A percentile compares a stretch with the other conserved stretches of the same genome.
These are phyloP conservation scores for Cinchona pubescens DNA, from an alignment of 257 asterid species.

Conservation along the genomic window DNA sequence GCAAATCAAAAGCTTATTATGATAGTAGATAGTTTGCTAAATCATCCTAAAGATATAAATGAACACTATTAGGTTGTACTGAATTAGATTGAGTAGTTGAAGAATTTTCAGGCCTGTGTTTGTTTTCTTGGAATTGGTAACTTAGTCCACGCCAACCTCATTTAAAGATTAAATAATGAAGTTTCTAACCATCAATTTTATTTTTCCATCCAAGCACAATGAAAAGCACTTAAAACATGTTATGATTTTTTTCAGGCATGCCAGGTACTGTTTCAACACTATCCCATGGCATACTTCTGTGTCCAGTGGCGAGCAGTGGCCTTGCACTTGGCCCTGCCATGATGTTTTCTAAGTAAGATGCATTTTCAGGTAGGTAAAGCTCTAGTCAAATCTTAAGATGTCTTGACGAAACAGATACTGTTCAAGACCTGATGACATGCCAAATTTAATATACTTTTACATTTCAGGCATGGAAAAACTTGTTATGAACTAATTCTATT, in stretches of 20 bases:
- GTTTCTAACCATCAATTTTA: slow-evolving; percentile 15
- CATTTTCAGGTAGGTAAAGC: neutral
- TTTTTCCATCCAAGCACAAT: slow-evolving; percentile 31
- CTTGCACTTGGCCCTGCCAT: slow-evolving; percentile 67
- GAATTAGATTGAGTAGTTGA: too few relatives aligned
- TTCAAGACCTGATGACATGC: neutral
- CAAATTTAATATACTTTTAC: neutral
- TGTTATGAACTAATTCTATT: neutral
- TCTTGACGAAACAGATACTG: neutral
- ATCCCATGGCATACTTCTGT: slow-evolving; percentile 86
- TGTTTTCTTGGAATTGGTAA: too few relatives aligned
- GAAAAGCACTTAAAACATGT: slow-evolving; percentile 22
- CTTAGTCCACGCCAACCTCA: slow-evolving; percentile 24
- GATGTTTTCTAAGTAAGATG: neutral
- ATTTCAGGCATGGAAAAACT: neutral
- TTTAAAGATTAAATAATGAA: slow-evolving; percentile 12
- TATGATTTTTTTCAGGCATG: slow-evolving; percentile 22
- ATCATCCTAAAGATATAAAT: too few relatives aligned
- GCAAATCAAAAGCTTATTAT: too few relatives aligned
- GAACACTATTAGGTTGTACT: too few relatives aligned
- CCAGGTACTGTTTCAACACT: slow-evolving; percentile 16
- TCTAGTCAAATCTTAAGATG: neutral
- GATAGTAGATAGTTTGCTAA: too few relatives aligned
- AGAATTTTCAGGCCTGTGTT: too few relatives aligned
- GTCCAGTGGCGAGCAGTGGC: slow-evolving; percentile 87